Evolutionary conservation across 2,329 filamentous ascomycete species (phyloP).

Genomic region (Pseudogymnoascus sp.): DNA sequence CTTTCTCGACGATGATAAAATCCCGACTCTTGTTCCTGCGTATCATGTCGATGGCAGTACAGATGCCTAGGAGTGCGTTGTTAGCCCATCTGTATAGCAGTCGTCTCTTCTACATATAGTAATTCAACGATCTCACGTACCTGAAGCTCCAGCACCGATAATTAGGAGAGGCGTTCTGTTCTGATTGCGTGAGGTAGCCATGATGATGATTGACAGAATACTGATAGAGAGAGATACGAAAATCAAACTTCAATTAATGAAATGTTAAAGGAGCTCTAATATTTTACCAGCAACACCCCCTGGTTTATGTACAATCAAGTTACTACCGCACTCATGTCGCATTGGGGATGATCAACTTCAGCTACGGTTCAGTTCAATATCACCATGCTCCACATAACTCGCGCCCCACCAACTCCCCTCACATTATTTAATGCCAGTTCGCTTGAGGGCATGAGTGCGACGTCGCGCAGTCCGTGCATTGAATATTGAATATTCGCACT

Average conservation of each 20-base stretch:
- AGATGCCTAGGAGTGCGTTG: constrained; percentile 35
- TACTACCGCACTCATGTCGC: neutral
- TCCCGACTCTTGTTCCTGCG: constrained; percentile 43
- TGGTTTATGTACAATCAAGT: neutral
- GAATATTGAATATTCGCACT: neutral
- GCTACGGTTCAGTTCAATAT: neutral
- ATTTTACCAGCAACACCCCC: neutral
- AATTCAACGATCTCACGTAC: constrained; percentile 23
- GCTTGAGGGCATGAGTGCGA: neutral
- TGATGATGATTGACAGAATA: neutral
- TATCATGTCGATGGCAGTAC: constrained; percentile 50
- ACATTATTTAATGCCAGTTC: neutral
- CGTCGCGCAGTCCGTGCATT: neutral
- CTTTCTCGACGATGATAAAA: constrained; percentile 50
- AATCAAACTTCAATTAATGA: neutral
- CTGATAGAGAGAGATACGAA: neutral
- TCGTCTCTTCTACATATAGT: neutral
- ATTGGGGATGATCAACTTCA: neutral
- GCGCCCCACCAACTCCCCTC: neutral
- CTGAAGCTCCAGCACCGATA: constrained; percentile 48
- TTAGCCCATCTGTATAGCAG: neutral
- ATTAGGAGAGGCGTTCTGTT: constrained; percentile 38
- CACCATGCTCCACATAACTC: neutral
- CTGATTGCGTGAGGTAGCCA: neutral
- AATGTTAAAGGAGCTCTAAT: neutral